A percentile compares a stretch with the other conserved stretches of the same genome.
phyloP scores from a whole-genome alignment of 2,329 filamentous ascomycete species.

The Cordyceps cateniannulata region DNA sequence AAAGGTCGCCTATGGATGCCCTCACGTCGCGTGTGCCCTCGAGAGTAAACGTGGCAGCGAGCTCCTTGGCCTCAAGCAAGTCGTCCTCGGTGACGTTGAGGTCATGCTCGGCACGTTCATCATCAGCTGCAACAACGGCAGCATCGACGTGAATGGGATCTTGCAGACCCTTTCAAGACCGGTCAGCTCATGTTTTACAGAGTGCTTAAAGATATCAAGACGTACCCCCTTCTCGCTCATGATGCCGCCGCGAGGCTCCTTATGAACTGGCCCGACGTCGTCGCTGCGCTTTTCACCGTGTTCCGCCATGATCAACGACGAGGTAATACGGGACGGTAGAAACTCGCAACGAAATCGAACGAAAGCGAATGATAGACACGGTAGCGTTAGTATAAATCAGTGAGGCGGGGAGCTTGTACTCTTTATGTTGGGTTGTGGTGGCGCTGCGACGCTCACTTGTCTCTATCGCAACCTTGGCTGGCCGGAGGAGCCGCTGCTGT shows the following conservation, averaged over 20 bases:
- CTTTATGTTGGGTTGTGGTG: conserved; percentile 1
- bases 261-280: neutral
- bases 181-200: neutral
- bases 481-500: too few relatives aligned
- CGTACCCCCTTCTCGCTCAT: conserved; percentile 6
- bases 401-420: neutral
- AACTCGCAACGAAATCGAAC: neutral
- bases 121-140: neutral
- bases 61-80: conserved; percentile 25
- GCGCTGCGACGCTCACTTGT: too few relatives aligned
- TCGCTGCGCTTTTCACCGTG: conserved; percentile 9
- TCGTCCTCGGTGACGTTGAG: conserved; percentile 28
- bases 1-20: neutral
- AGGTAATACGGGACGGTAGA: neutral
- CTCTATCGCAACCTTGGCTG: too few relatives aligned
- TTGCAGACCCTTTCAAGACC: neutral
- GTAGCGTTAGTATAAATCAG: neutral
- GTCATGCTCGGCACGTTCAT: conserved; percentile 10
- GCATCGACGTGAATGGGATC: neutral
- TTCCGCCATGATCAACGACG: conserved; percentile 7
- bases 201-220: neutral
- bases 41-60: conserved; percentile 21
- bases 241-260: neutral
- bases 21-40: conserved; percentile 21
- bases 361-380: neutral